These are phyloP conservation scores for Asclepias syriaca DNA, from an alignment of 257 asterid species.

Conservation along the genomic window DNA sequence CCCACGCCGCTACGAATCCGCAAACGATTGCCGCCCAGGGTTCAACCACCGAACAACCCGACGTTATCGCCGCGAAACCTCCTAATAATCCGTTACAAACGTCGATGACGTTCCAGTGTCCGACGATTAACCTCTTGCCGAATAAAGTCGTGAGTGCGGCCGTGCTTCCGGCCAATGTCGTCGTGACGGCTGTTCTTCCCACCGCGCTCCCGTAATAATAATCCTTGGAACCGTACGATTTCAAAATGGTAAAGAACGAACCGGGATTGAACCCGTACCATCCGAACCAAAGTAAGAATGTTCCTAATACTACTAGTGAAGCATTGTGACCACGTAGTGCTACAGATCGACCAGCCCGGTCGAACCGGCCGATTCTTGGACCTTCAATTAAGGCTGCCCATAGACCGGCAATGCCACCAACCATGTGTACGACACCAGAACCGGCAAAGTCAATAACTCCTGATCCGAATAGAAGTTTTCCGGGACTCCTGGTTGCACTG, in stretches of 20 bases:
- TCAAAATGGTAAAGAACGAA: constrained; percentile 47
- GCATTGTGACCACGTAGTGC: constrained; percentile 63
- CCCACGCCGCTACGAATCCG: constrained; percentile 59
- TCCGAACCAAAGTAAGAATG: constrained; percentile 63
- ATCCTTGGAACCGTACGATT: constrained; percentile 23
- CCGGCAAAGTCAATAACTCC: constrained; percentile 73
- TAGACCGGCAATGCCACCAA: constrained; percentile 67
- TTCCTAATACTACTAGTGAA: constrained; percentile 55
- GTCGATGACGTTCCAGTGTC: constrained; percentile 62
- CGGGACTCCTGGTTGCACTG: constrained; percentile 30
- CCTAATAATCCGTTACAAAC: constrained; percentile 65
- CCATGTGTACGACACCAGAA: constrained; percentile 71
- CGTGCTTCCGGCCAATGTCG: constrained; percentile 63
- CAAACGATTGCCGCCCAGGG: constrained; percentile 76
- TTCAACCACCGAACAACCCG: constrained; percentile 63
- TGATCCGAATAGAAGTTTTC: constrained; percentile 45
- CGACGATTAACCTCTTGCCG: constrained; percentile 47
- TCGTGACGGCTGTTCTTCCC: constrained; percentile 70
- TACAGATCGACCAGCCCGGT: constrained; percentile 44
- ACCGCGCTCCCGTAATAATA: constrained; percentile 57
- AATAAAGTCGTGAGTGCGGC: constrained; percentile 60
- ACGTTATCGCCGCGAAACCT: constrained; percentile 66
- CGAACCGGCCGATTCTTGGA: constrained; percentile 66
- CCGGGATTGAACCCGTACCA: constrained; percentile 77
- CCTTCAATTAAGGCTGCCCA: constrained; percentile 71